Evolutionary conservation across 225 moss, liverwort and hornwort species (phyloP).

Genomic region (Marchantia polymorpha): DNA sequence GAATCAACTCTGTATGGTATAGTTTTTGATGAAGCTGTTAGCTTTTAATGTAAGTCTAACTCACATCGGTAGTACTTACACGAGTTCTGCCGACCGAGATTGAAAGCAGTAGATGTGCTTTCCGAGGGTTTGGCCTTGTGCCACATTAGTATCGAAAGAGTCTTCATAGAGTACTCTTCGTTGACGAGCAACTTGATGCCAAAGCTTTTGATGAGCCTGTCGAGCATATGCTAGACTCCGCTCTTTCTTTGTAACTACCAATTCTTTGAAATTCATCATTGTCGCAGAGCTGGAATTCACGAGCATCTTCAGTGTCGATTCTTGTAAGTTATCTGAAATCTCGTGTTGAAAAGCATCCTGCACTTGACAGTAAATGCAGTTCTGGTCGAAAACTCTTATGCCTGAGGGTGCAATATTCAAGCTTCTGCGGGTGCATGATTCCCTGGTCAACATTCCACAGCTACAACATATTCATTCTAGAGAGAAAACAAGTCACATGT

Average conservation of each 20-base stretch:
- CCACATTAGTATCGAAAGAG: background rate
- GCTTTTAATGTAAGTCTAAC: background rate
- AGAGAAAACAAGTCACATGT: too few relatives aligned
- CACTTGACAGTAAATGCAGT: too few relatives aligned
- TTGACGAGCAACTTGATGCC: background rate
- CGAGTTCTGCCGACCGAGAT: background rate
- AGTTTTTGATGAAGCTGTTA: background rate
- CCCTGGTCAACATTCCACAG: too few relatives aligned
- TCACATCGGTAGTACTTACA: background rate
- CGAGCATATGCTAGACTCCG: background rate
- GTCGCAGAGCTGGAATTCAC: background rate
- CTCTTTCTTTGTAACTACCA: conserved; percentile 5
- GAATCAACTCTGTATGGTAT: background rate
- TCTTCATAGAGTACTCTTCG: background rate
- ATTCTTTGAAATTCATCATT: conserved; percentile 1
- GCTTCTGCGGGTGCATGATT: too few relatives aligned
- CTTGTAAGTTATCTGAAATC: too few relatives aligned
- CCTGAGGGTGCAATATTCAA: too few relatives aligned
- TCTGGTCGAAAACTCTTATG: too few relatives aligned
- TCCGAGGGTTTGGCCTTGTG: background rate
- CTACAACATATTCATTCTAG: too few relatives aligned
- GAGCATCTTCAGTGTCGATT: too few relatives aligned
- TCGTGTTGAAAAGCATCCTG: too few relatives aligned
- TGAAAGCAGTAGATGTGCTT: background rate
- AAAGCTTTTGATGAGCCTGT: background rate